These are phyloP conservation scores for Pichia sp. DNA, from an alignment of 1,139 yeast genomes.

Conservation along the genomic window DNA sequence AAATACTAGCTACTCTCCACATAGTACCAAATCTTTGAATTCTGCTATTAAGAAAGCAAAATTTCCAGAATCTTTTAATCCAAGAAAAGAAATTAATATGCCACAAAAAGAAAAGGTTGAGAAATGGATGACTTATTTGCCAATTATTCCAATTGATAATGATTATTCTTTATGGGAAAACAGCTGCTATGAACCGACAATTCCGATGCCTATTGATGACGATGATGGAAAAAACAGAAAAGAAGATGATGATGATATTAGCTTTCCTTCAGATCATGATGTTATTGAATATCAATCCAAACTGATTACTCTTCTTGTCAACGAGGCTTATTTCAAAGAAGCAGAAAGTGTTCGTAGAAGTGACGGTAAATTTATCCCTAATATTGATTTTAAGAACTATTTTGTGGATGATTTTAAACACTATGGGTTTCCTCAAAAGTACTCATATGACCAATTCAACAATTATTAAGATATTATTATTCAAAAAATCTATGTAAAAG, in stretches of 20 bases:
- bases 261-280: slow-evolving; percentile 30
- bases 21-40: too few relatives aligned
- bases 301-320: slow-evolving; percentile 41
- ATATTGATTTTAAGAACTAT: not conserved
- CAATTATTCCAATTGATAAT: slow-evolving; percentile 32
- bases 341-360: slow-evolving; percentile 23
- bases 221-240: not conserved
- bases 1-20: too few relatives aligned
- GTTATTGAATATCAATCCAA: slow-evolving; percentile 48
- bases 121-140: slow-evolving; percentile 54
- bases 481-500: too few relatives aligned
- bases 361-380: slow-evolving; percentile 9
- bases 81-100: slow-evolving; percentile 55
- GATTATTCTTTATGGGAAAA: too few relatives aligned
- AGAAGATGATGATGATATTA: not conserved
- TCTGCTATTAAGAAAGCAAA: slow-evolving; percentile 1
- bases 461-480: too few relatives aligned
- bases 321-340: slow-evolving; percentile 37
- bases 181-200: too few relatives aligned
- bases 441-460: slow-evolving; percentile 4
- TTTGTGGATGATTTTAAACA: not conserved
- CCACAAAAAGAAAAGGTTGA: slow-evolving; percentile 54
- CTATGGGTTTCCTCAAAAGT: not conserved
- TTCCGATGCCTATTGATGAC: too few relatives aligned
- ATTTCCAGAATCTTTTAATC: slow-evolving; percentile 46